A percentile compares a stretch with the other conserved stretches of the same genome.
These are phyloP conservation scores for Calycina marina DNA, from an alignment of 2,329 filamentous ascomycete genomes.

Conservation along the genomic window DNA sequence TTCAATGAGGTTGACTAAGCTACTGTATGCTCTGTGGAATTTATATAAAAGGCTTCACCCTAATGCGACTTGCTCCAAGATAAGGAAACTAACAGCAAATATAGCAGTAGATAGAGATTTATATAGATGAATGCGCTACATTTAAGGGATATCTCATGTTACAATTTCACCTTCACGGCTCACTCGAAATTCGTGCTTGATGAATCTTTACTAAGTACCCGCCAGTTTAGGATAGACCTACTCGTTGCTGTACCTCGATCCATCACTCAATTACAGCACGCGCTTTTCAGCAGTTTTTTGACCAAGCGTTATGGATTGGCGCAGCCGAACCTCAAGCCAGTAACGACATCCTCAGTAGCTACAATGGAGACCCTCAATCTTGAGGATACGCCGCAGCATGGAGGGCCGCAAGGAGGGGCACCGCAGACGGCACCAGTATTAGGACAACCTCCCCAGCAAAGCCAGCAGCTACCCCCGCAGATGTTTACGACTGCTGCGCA, in stretches of 20 bases:
- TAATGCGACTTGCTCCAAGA: too few species aligned
- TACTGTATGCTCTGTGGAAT: too few species aligned
- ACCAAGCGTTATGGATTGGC: slow-evolving; percentile 15
- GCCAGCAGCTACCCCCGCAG: slow-evolving; percentile 67
- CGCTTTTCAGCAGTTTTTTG: not conserved
- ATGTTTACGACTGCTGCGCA: slow-evolving; percentile 98
- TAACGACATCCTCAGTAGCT: slow-evolving; percentile 16
- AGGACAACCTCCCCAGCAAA: slow-evolving; percentile 18
- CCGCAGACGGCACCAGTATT: slow-evolving; percentile 9
- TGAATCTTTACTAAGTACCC: too few species aligned
- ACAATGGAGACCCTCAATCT: slow-evolving; percentile 40
- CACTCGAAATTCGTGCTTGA: too few species aligned
- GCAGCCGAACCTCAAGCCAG: slow-evolving; percentile 6
- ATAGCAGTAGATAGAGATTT: too few species aligned
- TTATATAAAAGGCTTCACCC: too few species aligned
- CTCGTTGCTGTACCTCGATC: slow-evolving; percentile 1
- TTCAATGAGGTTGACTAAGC: too few species aligned
- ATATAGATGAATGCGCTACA: too few species aligned
- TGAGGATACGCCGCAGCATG: slow-evolving; percentile 30
- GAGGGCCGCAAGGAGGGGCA: slow-evolving; percentile 8
- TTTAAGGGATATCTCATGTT: too few species aligned
- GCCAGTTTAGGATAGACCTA: too few species aligned
- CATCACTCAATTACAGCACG: not conserved
- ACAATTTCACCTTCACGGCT: too few species aligned
- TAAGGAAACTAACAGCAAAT: too few species aligned